A percentile compares a stretch with the other conserved stretches of the same genome.
Evolutionary conservation across 192 early-diverging fungal genomes (phyloP).

Genomic region (Umbelopsis isabellina): DNA sequence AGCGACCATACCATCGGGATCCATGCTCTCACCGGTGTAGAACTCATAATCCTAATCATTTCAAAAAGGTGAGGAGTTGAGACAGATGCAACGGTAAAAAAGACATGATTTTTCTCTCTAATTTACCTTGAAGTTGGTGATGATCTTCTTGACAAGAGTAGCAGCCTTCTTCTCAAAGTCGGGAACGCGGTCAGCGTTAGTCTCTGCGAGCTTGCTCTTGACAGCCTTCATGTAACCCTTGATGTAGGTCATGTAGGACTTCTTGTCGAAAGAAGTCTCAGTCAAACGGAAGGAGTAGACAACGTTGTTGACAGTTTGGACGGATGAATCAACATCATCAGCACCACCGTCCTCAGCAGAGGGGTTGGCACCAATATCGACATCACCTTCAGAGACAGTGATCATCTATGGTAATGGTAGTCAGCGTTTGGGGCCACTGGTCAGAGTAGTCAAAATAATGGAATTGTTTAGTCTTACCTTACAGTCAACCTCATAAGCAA

Average conservation of each 20-base stretch:
- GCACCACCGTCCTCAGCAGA: slow-evolving; percentile 81
- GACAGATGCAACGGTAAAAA: too few species aligned
- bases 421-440: background rate
- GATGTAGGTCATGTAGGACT: slow-evolving; percentile 87
- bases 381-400: slow-evolving; percentile 64
- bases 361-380: slow-evolving; percentile 93
- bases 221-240: slow-evolving; percentile 93
- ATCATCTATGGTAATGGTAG: slow-evolving; percentile 52
- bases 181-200: slow-evolving; percentile 61
- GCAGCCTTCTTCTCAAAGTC: slow-evolving; percentile 67
- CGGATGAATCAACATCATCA: slow-evolving; percentile 66
- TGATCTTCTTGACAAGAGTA: slow-evolving; percentile 76
- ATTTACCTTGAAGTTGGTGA: slow-evolving; percentile 70
- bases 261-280: slow-evolving; percentile 85
- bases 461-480: slow-evolving; percentile 41
- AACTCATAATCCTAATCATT: slow-evolving; percentile 78
- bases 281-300: slow-evolving; percentile 79
- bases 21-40: slow-evolving; percentile 86
- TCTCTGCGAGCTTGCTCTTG: slow-evolving; percentile 61
- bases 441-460: background rate
- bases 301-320: slow-evolving; percentile 80
- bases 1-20: slow-evolving; percentile 85
- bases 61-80: too few species aligned
- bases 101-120: background rate
- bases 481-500: slow-evolving; percentile 80